Conservation (phyloP, 306 rosid species). For the Senna siamea region DNA sequence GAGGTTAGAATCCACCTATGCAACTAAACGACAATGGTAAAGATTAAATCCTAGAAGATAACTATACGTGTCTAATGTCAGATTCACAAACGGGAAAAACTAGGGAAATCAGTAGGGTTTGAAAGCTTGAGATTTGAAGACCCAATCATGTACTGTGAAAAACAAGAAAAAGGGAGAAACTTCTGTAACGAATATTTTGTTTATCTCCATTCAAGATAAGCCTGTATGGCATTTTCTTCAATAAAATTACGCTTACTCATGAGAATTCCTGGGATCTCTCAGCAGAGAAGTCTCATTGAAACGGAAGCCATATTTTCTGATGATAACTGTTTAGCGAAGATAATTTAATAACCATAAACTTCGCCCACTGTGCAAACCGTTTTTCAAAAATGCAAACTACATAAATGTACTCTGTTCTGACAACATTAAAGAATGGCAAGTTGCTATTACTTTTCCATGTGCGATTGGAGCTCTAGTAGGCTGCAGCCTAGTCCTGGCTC, state of each 20-base stretch:
- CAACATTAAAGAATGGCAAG: slow-evolving; percentile 28
- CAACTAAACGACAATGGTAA: slow-evolving; percentile 3
- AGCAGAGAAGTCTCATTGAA: slow-evolving; percentile 23
- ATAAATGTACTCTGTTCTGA: slow-evolving; percentile 36
- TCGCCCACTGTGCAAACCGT: slow-evolving; percentile 48
- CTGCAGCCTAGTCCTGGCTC: slow-evolving; percentile 47
- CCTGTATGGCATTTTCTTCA: slow-evolving; percentile 11
- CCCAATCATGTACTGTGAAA: slow-evolving; percentile 2
- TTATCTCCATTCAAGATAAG: slow-evolving; percentile 2
- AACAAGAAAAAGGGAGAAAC: background rate
- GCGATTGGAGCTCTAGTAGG: slow-evolving; percentile 54
- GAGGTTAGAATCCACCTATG: slow-evolving; percentile 41
- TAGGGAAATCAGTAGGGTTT: slow-evolving; percentile 20
- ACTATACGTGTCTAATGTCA: slow-evolving; percentile 13
- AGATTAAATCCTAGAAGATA: slow-evolving; percentile 35
- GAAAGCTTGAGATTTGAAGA: slow-evolving; percentile 5
- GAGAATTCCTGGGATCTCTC: slow-evolving; percentile 36
- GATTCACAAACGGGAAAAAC: slow-evolving; percentile 10
- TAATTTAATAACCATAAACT: slow-evolving; percentile 30
- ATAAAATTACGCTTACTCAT: slow-evolving; percentile 13
- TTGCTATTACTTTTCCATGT: slow-evolving; percentile 53
- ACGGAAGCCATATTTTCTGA: slow-evolving; percentile 40
- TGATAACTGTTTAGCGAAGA: slow-evolving; percentile 23
- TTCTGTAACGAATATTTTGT: background rate
- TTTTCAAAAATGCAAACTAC: slow-evolving; percentile 45